Base-by-base conservation (phyloP, 2,329 filamentous ascomycete species). In the Paradendryphiella salina region DNA sequence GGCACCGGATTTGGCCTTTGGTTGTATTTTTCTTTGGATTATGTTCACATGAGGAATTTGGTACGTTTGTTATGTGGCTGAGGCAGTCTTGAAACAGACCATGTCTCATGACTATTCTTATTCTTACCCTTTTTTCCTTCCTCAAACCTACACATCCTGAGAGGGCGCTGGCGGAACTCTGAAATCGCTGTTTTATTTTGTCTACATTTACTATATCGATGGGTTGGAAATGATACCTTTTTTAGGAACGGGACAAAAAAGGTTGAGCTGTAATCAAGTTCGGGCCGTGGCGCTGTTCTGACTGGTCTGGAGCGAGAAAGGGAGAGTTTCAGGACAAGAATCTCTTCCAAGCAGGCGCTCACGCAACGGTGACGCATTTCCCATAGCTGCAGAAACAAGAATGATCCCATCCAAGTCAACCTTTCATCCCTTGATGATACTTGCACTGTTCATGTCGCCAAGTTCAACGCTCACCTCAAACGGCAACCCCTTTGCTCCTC, bases 71-170 rank as follows among this genome's bases (percentile, higher is more conserved):
- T 40, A 37, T 47, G 43, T 54, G 42, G 52, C 47, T 43, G 46
- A 39, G 47, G 32, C 35, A 18, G 29, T 49, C 41, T 50, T 54
- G 56, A 57, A 52, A 57, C 54, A 56, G 26, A 34, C 23, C 40
- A 52, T 52, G 56, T 59, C 45, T 59, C 56, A 59, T 50, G 56
- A 52, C 42, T 20, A 42, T 39, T 26, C 23, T 23, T 14, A 46
- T 45, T 23, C 40, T 31, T 38, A 50, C 29, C 46, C 34, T 23
- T 10, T 44, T 38, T 23, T 10, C 7, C 18, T 38, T 11, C 31
- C 1, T 20, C 18, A n/a, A 10, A 28, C 36, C 5, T 21, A 39
- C 36, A 15, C 21, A 42, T 15, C 18, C 32, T 40, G 17, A 37
- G 23, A 35, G 35, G 42, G 21, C 32, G n/a, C 13, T 6, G 18